Conservation (phyloP, 441 rosid species). For the Pelargonium exstipulatum region DNA sequence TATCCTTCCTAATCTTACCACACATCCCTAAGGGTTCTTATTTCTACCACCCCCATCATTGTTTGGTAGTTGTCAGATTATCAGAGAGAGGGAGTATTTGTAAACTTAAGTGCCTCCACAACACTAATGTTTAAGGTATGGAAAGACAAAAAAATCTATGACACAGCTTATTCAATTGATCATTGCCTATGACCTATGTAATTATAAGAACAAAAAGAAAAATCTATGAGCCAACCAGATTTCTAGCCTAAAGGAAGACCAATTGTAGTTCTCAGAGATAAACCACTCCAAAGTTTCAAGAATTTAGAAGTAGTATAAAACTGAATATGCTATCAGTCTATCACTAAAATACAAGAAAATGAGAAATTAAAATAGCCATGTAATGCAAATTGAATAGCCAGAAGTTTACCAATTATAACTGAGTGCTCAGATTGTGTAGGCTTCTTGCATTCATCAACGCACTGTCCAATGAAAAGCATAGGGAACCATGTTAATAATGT, state of each 20-base stretch:
- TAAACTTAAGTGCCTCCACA: not conserved
- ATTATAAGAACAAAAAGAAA: not conserved
- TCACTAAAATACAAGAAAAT: not conserved
- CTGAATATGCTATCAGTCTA: not conserved
- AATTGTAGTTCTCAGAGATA: not conserved
- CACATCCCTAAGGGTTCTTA: too few relatives aligned
- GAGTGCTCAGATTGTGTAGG: constrained; percentile 23
- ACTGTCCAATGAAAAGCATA: constrained; percentile 41
- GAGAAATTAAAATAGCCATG: not conserved
- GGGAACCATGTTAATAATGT: constrained; percentile 3
- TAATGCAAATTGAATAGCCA: not conserved
- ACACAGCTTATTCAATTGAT: not conserved
- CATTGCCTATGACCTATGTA: too few relatives aligned
- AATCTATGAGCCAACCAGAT: not conserved
- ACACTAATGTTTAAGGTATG: not conserved
- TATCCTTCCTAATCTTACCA: too few relatives aligned
- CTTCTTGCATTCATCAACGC: constrained; percentile 29
- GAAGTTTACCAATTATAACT: constrained; percentile 26
- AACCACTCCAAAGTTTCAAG: not conserved
- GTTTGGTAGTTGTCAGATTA: too few relatives aligned
- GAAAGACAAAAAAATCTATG: not conserved
- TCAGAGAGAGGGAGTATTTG: too few relatives aligned
- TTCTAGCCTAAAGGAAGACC: not conserved
- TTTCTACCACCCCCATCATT: too few relatives aligned
- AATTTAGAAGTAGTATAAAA: not conserved